These are phyloP conservation scores for Verticillium dahliae DNA, from an alignment of 2,329 filamentous ascomycete genomes.

Conservation along the genomic window DNA sequence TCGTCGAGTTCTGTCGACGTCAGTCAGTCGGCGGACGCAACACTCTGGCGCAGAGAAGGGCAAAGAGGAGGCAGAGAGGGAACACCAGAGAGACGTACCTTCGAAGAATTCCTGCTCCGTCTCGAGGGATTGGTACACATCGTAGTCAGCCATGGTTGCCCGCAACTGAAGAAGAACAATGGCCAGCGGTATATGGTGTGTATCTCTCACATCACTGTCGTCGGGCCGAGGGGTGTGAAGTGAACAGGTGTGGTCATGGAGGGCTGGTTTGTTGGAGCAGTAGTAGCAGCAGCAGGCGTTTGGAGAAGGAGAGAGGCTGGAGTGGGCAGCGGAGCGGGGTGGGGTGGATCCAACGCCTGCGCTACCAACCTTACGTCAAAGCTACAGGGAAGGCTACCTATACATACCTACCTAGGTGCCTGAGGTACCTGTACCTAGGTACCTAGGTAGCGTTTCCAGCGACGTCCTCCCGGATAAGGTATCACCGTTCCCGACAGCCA, in stretches of 20 bases:
- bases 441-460: not conserved
- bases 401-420: too few species aligned
- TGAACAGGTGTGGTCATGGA: not conserved
- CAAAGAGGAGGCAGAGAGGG: slow-evolving; percentile 7
- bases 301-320: not conserved
- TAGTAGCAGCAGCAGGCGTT: not conserved
- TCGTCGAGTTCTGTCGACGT: slow-evolving; percentile 35
- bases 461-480: not conserved
- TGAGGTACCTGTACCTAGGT: not conserved
- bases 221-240: not conserved
- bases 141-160: slow-evolving; percentile 52
- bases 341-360: not conserved
- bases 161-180: not conserved
- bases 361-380: not conserved
- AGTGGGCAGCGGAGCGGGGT: not conserved
- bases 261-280: slow-evolving; percentile 1
- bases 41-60: not conserved
- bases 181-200: not conserved
- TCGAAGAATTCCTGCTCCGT: slow-evolving; percentile 85
- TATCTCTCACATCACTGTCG: not conserved
- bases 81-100: slow-evolving; percentile 43
- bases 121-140: slow-evolving; percentile 63
- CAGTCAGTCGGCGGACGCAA: not conserved
- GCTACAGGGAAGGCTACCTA: too few species aligned
- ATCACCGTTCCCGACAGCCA: not conserved